phyloP scores from a whole-genome alignment of 2,329 filamentous ascomycete species.

The Penicillium hordei region DNA sequence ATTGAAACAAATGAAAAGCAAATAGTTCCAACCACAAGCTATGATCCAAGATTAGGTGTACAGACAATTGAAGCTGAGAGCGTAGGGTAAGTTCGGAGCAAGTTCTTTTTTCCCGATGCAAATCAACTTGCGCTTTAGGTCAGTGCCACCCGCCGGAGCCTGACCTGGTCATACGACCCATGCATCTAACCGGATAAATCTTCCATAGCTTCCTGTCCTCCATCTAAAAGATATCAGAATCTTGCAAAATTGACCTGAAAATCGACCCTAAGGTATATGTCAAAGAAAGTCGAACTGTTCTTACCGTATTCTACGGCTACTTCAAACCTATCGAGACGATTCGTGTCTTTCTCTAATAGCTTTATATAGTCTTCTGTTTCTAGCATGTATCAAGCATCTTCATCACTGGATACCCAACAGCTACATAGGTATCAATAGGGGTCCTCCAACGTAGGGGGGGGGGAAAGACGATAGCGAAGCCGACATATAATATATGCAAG shows the following conservation, averaged over 20 bases:
- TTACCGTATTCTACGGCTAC: neutral
- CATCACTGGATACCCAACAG: neutral
- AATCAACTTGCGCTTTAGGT: conserved; percentile 17
- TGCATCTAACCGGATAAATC: neutral
- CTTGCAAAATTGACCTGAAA: neutral
- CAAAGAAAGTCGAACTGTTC: neutral
- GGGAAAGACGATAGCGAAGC: neutral
- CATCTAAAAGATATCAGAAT: neutral
- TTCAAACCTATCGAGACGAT: neutral
- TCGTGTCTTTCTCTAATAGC: no score
- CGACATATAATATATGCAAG: neutral
- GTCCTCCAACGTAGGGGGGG: no score
- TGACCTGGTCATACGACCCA: conserved; percentile 10
- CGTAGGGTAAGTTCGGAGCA: conserved; percentile 16
- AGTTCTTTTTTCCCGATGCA: conserved; percentile 20
- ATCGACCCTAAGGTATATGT: neutral
- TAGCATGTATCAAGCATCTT: neutral
- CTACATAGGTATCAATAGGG: neutral
- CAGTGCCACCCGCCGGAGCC: conserved; percentile 7
- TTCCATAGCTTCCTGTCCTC: neutral
- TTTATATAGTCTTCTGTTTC: neutral
- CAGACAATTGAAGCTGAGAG: conserved; percentile 10
- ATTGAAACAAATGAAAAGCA: neutral
- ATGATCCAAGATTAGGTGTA: neutral
- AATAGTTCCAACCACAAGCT: neutral